phyloP scores from a whole-genome alignment of 2,329 filamentous ascomycete genomes.

The Ceratocystis smalleyi region DNA sequence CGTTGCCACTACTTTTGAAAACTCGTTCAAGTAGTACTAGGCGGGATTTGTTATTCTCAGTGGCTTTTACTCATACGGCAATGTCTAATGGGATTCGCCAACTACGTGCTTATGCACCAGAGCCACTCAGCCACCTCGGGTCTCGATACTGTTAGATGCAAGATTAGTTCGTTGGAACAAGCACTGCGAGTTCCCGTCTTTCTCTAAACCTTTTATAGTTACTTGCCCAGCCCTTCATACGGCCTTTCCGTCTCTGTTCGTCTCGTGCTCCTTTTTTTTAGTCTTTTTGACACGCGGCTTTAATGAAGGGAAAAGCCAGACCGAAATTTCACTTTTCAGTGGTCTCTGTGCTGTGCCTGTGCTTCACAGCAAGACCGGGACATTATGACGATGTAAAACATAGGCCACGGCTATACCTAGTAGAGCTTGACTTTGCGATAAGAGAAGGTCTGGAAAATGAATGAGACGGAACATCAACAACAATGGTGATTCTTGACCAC shows the following conservation, averaged over 20 bases:
- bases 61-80: neutral
- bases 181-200: neutral
- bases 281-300: neutral
- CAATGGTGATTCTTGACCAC: neutral
- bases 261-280: neutral
- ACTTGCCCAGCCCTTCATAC: neutral
- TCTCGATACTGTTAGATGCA: neutral
- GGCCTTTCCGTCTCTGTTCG: neutral
- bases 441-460: neutral
- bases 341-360: neutral
- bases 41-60: neutral
- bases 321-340: neutral
- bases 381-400: neutral
- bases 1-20: neutral
- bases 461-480: neutral
- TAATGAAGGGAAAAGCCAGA: neutral
- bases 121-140: neutral
- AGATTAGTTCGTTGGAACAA: neutral
- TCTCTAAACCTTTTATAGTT: neutral
- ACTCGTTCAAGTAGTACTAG: neutral
- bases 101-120: neutral
- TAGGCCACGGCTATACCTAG: neutral
- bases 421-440: neutral
- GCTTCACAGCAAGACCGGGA: neutral
- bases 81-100: neutral